These are phyloP conservation scores for Raphanus raphanistrum DNA, from an alignment of 345 rosid genomes.

Conservation along the genomic window DNA sequence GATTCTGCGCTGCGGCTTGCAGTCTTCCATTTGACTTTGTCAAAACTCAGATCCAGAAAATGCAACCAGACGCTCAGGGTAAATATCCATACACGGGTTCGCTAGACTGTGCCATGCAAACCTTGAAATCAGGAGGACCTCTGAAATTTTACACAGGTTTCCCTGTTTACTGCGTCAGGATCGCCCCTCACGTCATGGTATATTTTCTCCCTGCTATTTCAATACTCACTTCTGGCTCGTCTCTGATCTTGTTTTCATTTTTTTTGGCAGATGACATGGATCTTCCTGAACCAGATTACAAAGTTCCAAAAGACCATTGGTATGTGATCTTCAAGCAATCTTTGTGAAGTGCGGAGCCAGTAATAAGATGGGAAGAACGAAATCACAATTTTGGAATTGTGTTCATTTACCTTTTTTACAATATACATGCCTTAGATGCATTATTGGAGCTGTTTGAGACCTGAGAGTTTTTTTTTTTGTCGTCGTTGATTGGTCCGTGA, in stretches of 20 bases:
- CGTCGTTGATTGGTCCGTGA: constrained; percentile 21
- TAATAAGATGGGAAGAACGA: constrained; percentile 32
- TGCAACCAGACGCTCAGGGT: constrained; percentile 97
- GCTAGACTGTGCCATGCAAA: constrained; percentile 76
- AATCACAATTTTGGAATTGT: constrained; percentile 35
- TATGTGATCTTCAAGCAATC: constrained; percentile 40
- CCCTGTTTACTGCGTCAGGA: constrained; percentile 92
- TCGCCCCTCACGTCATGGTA: constrained; percentile 99
- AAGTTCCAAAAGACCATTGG: constrained; percentile 56
- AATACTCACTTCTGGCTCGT: neutral
- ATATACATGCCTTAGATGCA: constrained; percentile 22
- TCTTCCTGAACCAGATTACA: constrained; percentile 90
- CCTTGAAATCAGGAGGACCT: constrained; percentile 87
- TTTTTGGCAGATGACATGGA: constrained; percentile 91
- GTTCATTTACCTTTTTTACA: constrained; percentile 32
- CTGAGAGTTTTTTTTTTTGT: neutral
- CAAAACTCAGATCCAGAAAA: constrained; percentile 97
- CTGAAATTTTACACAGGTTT: constrained; percentile 92
- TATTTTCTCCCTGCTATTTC: neutral
- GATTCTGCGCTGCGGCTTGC: constrained; percentile 92
- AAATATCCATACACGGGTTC: constrained; percentile 93
- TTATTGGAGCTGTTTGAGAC: constrained; percentile 25
- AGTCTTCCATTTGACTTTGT: constrained; percentile 95
- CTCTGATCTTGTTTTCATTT: neutral
- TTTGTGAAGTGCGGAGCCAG: neutral